Evolutionary conservation across 106 monocot species (phyloP).

Genomic region (Dendrobium chrysotoxum): DNA sequence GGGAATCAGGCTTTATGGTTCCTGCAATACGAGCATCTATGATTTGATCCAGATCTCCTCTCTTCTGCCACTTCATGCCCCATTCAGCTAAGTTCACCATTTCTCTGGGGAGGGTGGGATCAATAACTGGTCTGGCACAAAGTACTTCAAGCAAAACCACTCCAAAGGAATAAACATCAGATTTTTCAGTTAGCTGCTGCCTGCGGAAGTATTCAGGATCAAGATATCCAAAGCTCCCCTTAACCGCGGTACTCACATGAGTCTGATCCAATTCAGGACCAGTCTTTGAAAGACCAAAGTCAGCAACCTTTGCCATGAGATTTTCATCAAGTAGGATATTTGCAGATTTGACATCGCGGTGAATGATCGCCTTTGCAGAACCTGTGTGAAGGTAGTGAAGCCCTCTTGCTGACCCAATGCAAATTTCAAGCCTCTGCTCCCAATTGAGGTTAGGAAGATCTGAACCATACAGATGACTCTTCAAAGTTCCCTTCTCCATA

Average conservation of each 20-base stretch:
- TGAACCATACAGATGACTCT: slow-evolving; percentile 64
- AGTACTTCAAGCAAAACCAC: slow-evolving; percentile 73
- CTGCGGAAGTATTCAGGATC: slow-evolving; percentile 76
- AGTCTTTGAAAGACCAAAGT: slow-evolving; percentile 70
- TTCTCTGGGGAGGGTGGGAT: slow-evolving; percentile 59
- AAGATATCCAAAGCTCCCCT: slow-evolving; percentile 82
- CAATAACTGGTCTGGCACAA: slow-evolving; percentile 65
- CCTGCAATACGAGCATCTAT: slow-evolving; percentile 36
- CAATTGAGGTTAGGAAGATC: slow-evolving; percentile 47
- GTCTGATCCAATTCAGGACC: slow-evolving; percentile 79
- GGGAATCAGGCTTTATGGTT: slow-evolving; percentile 40
- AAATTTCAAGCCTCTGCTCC: slow-evolving; percentile 62
- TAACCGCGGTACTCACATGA: slow-evolving; percentile 76
- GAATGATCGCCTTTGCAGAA: slow-evolving; percentile 58
- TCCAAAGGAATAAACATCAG: slow-evolving; percentile 73
- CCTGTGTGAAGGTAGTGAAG: slow-evolving; percentile 81
- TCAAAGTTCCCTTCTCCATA: slow-evolving; percentile 70
- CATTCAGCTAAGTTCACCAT: slow-evolving; percentile 85
- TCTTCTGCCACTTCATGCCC: slow-evolving; percentile 48
- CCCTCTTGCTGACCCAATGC: slow-evolving; percentile 64
- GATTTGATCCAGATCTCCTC: slow-evolving; percentile 46
- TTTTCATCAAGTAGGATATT: slow-evolving; percentile 66
- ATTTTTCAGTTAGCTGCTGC: slow-evolving; percentile 71
- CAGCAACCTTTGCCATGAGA: slow-evolving; percentile 68
- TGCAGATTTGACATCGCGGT: slow-evolving; percentile 71